Evolutionary conservation across 768 basidiomycete species (phyloP).

Genomic region (Cyclocybe aegerita): DNA sequence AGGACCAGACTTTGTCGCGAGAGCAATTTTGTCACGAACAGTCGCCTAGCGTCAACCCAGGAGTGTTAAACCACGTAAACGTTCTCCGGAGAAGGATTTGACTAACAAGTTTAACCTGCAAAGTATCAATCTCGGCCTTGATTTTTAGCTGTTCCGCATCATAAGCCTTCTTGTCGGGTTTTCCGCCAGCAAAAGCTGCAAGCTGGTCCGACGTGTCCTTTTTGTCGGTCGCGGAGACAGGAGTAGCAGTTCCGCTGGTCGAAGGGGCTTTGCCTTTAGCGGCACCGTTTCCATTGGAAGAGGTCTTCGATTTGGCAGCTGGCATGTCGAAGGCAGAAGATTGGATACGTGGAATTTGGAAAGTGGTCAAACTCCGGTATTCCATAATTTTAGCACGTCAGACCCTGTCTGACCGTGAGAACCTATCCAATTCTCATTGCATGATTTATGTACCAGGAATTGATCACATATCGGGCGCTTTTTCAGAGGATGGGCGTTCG

Average conservation of each 20-base stretch:
- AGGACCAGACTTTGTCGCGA: conserved; percentile 57
- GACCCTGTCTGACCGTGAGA: conserved; percentile 21
- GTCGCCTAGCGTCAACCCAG: conserved; percentile 45
- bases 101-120: conserved; percentile 81
- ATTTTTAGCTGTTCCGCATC: conserved; percentile 84
- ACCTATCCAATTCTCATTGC: conserved; percentile 1
- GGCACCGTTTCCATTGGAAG: conserved; percentile 38
- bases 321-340: conserved; percentile 30
- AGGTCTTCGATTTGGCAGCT: conserved; percentile 56
- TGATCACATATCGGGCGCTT: too few relatives aligned
- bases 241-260: conserved; percentile 47
- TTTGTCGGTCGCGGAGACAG: conserved; percentile 39
- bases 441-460: too few relatives aligned
- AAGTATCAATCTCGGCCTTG: conserved; percentile 78
- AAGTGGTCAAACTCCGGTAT: conserved; percentile 14
- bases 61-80: conserved; percentile 5
- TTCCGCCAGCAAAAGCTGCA: conserved; percentile 42
- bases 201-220: conserved; percentile 44
- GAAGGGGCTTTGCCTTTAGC: conserved; percentile 44
- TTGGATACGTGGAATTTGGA: conserved; percentile 20
- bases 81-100: conserved; percentile 1
- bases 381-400: conserved; percentile 21
- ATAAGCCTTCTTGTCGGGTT: conserved; percentile 83
- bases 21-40: conserved; percentile 74
- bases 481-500: too few relatives aligned